Evolutionary conservation across 768 basidiomycete genomes (phyloP).

Genomic region (Pulveroboletus ravenelii): DNA sequence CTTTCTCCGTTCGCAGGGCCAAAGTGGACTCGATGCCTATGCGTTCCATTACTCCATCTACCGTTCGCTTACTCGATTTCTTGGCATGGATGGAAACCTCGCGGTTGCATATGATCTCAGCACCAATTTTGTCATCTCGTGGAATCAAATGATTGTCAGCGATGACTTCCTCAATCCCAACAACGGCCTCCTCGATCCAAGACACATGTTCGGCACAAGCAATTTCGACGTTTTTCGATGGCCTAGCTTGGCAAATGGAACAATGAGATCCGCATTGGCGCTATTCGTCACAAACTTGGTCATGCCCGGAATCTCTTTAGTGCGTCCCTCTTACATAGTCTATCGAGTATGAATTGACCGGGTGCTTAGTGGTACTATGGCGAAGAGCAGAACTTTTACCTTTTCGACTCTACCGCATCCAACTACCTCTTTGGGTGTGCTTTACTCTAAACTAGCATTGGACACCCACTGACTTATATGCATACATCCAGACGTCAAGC

Average conservation of each 20-base stretch:
- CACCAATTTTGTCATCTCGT: conserved; percentile 79
- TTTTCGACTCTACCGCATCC: conserved; percentile 80
- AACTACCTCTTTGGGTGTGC: conserved; percentile 88
- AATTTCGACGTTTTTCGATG: conserved; percentile 95
- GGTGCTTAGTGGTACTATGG: conserved; percentile 68
- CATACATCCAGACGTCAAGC: conserved; percentile 69
- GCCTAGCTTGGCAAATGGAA: conserved; percentile 85
- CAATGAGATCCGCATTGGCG: conserved; percentile 67
- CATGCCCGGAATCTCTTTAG: conserved; percentile 84
- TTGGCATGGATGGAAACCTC: conserved; percentile 95
- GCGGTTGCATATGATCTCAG: conserved; percentile 84
- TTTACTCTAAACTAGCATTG: neutral
- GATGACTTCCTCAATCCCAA: conserved; percentile 81
- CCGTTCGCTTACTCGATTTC: conserved; percentile 77
- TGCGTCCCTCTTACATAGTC: conserved; percentile 28
- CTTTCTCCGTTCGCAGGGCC: conserved; percentile 66
- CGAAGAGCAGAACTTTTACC: conserved; percentile 88
- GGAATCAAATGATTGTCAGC: conserved; percentile 88
- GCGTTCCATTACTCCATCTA: conserved; percentile 97
- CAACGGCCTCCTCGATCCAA: conserved; percentile 66
- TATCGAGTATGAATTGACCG: neutral
- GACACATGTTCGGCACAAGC: conserved; percentile 87
- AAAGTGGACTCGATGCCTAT: conserved; percentile 66
- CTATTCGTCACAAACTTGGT: conserved; percentile 75
- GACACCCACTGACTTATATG: neutral